Percentiles rank a stretch among this genome's conserved stretches.
These are phyloP conservation scores for Tylopilus felleus DNA, from an alignment of 768 basidiomycete species.

Conservation along the genomic window DNA sequence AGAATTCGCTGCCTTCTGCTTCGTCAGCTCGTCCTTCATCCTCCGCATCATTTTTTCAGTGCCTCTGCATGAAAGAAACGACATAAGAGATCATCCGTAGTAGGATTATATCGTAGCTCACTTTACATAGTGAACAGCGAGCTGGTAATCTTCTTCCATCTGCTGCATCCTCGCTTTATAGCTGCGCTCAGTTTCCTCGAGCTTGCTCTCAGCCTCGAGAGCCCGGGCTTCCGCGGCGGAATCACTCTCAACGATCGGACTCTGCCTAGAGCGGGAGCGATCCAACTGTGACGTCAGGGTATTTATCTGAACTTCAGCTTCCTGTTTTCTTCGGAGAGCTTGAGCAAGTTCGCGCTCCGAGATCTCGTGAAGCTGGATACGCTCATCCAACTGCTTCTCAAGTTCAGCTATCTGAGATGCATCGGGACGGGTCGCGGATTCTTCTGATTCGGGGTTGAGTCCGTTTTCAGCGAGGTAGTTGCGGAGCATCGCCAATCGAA, in stretches of 20 bases:
- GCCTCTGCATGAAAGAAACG: constrained; percentile 50
- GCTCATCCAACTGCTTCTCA: constrained; percentile 74
- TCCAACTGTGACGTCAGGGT: constrained; percentile 67
- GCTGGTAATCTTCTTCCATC: constrained; percentile 93
- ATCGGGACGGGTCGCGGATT: constrained; percentile 35
- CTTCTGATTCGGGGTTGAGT: constrained; percentile 72
- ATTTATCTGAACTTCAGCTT: constrained; percentile 68
- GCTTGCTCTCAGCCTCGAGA: constrained; percentile 69
- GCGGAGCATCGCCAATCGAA: constrained; percentile 77
- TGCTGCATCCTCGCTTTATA: constrained; percentile 82
- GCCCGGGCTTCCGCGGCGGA: constrained; percentile 45
- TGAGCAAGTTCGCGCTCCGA: constrained; percentile 74
- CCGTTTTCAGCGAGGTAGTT: constrained; percentile 89
- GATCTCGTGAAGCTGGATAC: constrained; percentile 65
- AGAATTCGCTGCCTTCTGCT: constrained; percentile 80
- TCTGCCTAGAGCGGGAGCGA: constrained; percentile 54
- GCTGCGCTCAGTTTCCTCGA: constrained; percentile 72
- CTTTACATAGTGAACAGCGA: constrained; percentile 98
- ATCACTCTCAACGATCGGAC: constrained; percentile 42
- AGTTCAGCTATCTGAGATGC: constrained; percentile 63
- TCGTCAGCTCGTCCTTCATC: constrained; percentile 93
- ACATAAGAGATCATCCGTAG: constrained; percentile 14
- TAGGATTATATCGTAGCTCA: constrained; percentile 39
- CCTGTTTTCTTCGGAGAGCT: constrained; percentile 62
- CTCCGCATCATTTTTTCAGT: constrained; percentile 97